A percentile compares a stretch with the other conserved stretches of the same genome.
phyloP scores from a whole-genome alignment of 305 asterid species.

The Fraxinus ornus region DNA sequence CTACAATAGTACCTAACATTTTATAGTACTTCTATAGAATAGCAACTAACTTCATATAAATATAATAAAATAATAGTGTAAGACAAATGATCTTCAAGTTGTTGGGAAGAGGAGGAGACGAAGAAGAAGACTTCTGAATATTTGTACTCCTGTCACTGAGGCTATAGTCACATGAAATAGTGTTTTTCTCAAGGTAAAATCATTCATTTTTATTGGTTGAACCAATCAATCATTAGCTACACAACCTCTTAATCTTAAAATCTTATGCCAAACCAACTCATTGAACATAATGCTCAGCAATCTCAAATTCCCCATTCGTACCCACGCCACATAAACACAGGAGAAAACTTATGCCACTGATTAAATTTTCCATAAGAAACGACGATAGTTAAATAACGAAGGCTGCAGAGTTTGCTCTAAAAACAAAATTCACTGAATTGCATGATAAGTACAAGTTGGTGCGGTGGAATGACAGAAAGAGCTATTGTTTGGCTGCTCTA shows the following conservation, averaged over 20 bases:
- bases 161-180: neutral
- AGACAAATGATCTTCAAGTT: neutral
- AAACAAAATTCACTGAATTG: neutral
- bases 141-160: neutral
- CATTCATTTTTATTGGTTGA: neutral
- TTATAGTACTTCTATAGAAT: neutral
- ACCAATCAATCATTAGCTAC: neutral
- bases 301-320: neutral
- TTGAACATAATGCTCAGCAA: neutral
- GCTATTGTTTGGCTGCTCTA: neutral
- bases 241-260: neutral
- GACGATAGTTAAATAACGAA: neutral
- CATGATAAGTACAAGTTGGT: neutral
- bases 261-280: neutral
- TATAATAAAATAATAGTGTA: neutral
- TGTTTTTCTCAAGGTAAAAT: neutral
- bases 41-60: neutral
- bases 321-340: neutral
- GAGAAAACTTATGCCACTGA: neutral
- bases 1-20: neutral
- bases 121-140: neutral
- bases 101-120: neutral
- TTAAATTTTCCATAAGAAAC: neutral
- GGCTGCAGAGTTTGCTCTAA: neutral
- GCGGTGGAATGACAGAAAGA: neutral